phyloP scores from a whole-genome alignment of 805 yeast genomes.

The Metschnikowia hibisci region DNA sequence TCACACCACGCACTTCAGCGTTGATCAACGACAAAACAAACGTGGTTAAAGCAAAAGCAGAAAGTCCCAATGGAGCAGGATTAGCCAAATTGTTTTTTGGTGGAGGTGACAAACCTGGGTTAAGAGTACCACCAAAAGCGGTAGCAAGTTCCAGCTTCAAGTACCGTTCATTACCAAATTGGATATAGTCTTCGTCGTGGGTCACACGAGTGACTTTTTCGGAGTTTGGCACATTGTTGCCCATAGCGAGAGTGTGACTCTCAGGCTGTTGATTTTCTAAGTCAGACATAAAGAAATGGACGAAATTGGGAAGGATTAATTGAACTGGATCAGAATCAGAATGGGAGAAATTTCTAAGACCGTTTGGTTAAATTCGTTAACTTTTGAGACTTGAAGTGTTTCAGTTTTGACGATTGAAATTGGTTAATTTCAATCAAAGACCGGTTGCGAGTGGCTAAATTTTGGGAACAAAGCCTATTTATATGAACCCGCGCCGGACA shows the following conservation, averaged over 20 bases:
- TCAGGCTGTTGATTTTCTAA: conserved; percentile 36
- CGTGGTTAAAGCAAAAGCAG: conserved; percentile 66
- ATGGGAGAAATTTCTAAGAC: too few species aligned
- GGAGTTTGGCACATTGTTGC: neutral
- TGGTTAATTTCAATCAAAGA: too few species aligned
- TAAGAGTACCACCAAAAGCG: conserved; percentile 82
- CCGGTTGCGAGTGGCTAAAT: neutral
- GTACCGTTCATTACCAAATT: conserved; percentile 69
- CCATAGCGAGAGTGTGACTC: conserved; percentile 22
- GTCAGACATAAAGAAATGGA: conserved; percentile 25
- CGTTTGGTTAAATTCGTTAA: too few species aligned
- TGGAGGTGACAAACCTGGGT: conserved; percentile 54
- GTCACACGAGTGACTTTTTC: conserved; percentile 27
- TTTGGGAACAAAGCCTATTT: neutral
- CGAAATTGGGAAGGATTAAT: neutral
- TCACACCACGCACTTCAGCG: conserved; percentile 64
- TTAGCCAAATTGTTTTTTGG: conserved; percentile 50
- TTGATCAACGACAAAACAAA: conserved; percentile 63
- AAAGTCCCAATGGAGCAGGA: conserved; percentile 73
- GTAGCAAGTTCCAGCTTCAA: conserved; percentile 49
- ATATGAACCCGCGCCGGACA: neutral
- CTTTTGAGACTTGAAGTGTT: too few species aligned
- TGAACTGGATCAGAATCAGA: neutral
- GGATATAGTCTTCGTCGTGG: conserved; percentile 59
- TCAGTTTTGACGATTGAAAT: too few species aligned